A percentile compares a stretch with the other conserved stretches of the same genome.
Evolutionary conservation across 1,284 basidiomycete species (phyloP).

Genomic region (Entoloma clypeatum): DNA sequence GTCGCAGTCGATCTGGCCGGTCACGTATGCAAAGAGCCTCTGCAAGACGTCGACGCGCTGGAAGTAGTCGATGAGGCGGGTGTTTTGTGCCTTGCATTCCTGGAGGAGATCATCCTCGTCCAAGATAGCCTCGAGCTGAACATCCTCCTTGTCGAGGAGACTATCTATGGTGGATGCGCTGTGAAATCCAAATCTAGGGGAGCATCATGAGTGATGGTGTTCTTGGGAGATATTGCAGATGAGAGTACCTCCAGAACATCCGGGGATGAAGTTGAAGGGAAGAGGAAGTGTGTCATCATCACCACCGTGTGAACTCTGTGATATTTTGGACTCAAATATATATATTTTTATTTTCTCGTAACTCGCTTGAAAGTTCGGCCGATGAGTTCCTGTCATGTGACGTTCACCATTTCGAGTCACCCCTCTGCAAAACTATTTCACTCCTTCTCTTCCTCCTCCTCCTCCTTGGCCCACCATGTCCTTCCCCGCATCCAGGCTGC

Average conservation of each 20-base stretch:
- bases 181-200: constrained; percentile 76
- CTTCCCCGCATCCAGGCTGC: constrained; percentile 33
- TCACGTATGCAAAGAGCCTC: constrained; percentile 78
- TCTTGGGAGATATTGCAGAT: constrained; percentile 22
- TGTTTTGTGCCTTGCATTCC: constrained; percentile 95
- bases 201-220: constrained; percentile 23
- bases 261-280: too few species aligned
- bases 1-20: constrained; percentile 78
- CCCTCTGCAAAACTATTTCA: too few species aligned
- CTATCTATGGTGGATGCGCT: constrained; percentile 80
- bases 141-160: constrained; percentile 80
- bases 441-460: not conserved
- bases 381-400: too few species aligned
- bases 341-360: too few species aligned
- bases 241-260: constrained; percentile 38
- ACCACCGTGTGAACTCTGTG: too few species aligned
- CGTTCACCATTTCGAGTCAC: too few species aligned
- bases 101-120: constrained; percentile 94
- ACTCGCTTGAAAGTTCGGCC: too few species aligned
- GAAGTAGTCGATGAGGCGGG: constrained; percentile 82
- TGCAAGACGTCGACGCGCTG: constrained; percentile 77
- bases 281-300: too few species aligned
- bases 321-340: too few species aligned
- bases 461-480: constrained; percentile 19
- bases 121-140: constrained; percentile 84